Evolutionary conservation across 192 early-diverging fungal species (phyloP).

Genomic region (Rhizoclosmatium globosum): DNA sequence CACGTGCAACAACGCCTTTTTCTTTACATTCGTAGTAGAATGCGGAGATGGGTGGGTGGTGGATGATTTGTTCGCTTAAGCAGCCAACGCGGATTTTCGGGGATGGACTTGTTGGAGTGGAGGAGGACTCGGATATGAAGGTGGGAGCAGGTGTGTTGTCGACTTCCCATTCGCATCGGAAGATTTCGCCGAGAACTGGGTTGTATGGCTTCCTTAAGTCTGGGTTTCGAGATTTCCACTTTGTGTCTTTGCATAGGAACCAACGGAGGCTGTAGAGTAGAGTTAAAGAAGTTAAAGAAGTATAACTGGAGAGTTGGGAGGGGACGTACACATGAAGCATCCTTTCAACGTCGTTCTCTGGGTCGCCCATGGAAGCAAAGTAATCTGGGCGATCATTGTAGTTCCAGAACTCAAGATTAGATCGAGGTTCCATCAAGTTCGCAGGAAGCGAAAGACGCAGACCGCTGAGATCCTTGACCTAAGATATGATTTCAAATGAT

Average conservation of each 20-base stretch:
- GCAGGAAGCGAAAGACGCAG: conserved; percentile 76
- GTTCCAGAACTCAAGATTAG: conserved; percentile 76
- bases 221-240: conserved; percentile 62
- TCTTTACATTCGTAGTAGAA: conserved; percentile 69
- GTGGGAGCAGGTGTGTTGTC: not conserved
- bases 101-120: not conserved
- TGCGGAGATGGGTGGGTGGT: conserved; percentile 92
- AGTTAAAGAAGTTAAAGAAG: too few relatives aligned
- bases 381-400: conserved; percentile 80
- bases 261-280: too few relatives aligned
- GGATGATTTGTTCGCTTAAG: conserved; percentile 91
- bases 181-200: conserved; percentile 91
- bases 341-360: conserved; percentile 69
- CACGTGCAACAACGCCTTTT: conserved; percentile 67
- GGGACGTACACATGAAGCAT: conserved; percentile 77
- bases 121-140: not conserved
- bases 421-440: conserved; percentile 73
- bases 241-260: conserved; percentile 78
- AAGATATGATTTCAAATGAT: not conserved
- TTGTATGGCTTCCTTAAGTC: conserved; percentile 96
- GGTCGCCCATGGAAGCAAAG: conserved; percentile 71
- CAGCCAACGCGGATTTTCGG: conserved; percentile 73
- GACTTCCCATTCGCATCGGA: conserved; percentile 80
- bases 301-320: too few relatives aligned
- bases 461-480: conserved; percentile 68